These are phyloP conservation scores for Zizania latifolia DNA, from an alignment of 176 grass and related monocot genomes.

Conservation along the genomic window DNA sequence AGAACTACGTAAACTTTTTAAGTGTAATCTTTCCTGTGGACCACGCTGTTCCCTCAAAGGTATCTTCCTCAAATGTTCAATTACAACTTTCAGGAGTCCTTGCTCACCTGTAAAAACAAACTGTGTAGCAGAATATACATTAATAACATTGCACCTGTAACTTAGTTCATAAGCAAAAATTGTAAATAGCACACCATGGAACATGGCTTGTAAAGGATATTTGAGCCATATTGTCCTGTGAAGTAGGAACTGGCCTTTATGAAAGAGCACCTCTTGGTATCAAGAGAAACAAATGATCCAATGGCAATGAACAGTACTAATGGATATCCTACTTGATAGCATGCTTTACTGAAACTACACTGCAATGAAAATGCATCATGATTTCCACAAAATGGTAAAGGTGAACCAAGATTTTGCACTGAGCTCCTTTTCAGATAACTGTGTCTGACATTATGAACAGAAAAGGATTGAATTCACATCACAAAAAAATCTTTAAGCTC, in stretches of 20 bases:
- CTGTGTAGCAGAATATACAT: conserved; percentile 50
- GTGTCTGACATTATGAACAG: background rate
- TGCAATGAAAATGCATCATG: conserved; percentile 3
- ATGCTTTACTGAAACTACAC: background rate
- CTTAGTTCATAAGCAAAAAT: conserved; percentile 18
- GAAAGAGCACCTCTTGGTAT: conserved; percentile 8
- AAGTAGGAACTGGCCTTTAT: conserved; percentile 13
- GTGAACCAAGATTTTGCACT: background rate
- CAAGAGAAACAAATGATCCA: conserved; percentile 14
- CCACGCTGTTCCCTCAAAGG: conserved; percentile 92
- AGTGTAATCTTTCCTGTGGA: conserved; percentile 85
- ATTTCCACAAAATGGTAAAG: conserved; percentile 5
- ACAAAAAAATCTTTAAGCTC: background rate
- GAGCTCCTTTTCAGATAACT: background rate
- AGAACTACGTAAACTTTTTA: conserved; percentile 78
- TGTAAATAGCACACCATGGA: conserved; percentile 1
- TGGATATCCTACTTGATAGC: background rate
- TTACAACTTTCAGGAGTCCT: conserved; percentile 67
- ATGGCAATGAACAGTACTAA: background rate
- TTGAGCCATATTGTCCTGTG: background rate
- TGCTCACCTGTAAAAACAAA: conserved; percentile 92
- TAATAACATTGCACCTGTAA: too few species aligned
- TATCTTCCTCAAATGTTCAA: conserved; percentile 86
- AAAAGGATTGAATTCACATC: conserved; percentile 9
- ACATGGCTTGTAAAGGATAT: background rate